Percentiles rank a stretch among this genome's conserved stretches.
phyloP scores from a whole-genome alignment of 1,284 basidiomycete species.

The Inonotus obliquus region DNA sequence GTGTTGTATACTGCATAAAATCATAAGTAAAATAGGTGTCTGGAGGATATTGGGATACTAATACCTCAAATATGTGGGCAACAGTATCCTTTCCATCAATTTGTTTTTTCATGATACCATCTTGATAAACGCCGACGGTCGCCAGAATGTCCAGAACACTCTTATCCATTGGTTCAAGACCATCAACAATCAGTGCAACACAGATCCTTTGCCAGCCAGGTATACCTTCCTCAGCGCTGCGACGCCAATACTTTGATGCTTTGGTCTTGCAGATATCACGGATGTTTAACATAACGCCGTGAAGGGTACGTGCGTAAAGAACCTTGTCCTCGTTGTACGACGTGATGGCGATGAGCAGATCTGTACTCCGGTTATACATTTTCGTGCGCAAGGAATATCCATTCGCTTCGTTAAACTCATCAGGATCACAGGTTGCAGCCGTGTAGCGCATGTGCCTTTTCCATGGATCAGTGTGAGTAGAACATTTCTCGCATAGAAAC shows the following conservation, averaged over 20 bases:
- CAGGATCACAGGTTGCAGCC: slow-evolving; percentile 91
- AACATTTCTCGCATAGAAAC: not conserved
- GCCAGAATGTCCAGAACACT: slow-evolving; percentile 85
- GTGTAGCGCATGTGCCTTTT: slow-evolving; percentile 86
- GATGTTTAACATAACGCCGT: slow-evolving; percentile 97
- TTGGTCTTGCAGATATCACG: slow-evolving; percentile 98
- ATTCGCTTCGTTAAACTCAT: slow-evolving; percentile 81
- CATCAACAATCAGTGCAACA: slow-evolving; percentile 91
- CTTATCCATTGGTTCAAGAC: slow-evolving; percentile 95
- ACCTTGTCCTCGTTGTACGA: slow-evolving; percentile 93
- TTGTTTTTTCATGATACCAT: slow-evolving; percentile 95
- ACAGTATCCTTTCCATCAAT: slow-evolving; percentile 92
- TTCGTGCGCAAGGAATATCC: slow-evolving; percentile 84
- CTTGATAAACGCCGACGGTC: slow-evolving; percentile 87
- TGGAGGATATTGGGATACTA: slow-evolving; percentile 17
- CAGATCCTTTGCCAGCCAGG: slow-evolving; percentile 93
- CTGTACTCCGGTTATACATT: slow-evolving; percentile 86
- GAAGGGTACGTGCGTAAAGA: slow-evolving; percentile 87
- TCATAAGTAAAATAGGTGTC: slow-evolving; percentile 1
- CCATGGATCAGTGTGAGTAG: not conserved
- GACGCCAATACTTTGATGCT: slow-evolving; percentile 90
- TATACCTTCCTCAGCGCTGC: slow-evolving; percentile 78
- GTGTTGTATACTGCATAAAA: slow-evolving; percentile 76
- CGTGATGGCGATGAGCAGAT: slow-evolving; percentile 89
- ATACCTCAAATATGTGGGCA: slow-evolving; percentile 85